These are phyloP conservation scores for Coniochaeta sp. DNA, from an alignment of 2,329 filamentous ascomycete genomes.

Conservation along the genomic window DNA sequence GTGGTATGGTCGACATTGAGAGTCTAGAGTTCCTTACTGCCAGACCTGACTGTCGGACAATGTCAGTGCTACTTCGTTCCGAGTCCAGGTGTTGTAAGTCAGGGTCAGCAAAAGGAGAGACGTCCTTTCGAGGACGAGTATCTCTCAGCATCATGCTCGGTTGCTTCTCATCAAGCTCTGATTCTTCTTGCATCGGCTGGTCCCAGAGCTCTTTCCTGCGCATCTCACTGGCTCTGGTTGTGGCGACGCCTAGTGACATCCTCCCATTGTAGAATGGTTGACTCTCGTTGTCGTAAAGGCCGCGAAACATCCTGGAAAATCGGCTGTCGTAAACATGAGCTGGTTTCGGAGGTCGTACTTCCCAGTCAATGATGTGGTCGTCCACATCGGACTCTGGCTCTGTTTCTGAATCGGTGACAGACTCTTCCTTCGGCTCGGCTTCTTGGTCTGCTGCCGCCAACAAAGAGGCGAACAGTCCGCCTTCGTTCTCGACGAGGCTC, in stretches of 20 bases:
- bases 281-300: background rate
- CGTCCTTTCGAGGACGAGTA: background rate
- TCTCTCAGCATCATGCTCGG: background rate
- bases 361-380: background rate
- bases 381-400: constrained; percentile 5
- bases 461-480: constrained; percentile 40
- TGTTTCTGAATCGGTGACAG: background rate
- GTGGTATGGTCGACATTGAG: background rate
- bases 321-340: constrained; percentile 1
- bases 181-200: background rate
- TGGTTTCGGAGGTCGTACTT: background rate
- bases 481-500: constrained; percentile 38
- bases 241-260: background rate
- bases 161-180: background rate
- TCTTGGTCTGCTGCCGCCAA: constrained; percentile 15
- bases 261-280: background rate
- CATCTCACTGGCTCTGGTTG: background rate
- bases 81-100: background rate
- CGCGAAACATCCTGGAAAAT: background rate
- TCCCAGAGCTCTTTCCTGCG: background rate
- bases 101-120: background rate
- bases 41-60: constrained; percentile 9
- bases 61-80: constrained; percentile 1
- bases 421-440: constrained; percentile 2
- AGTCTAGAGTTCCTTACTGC: constrained; percentile 11